These are phyloP conservation scores for Crithidia acanthocephali DNA, from an alignment of 208 protist species.

Conservation along the genomic window DNA sequence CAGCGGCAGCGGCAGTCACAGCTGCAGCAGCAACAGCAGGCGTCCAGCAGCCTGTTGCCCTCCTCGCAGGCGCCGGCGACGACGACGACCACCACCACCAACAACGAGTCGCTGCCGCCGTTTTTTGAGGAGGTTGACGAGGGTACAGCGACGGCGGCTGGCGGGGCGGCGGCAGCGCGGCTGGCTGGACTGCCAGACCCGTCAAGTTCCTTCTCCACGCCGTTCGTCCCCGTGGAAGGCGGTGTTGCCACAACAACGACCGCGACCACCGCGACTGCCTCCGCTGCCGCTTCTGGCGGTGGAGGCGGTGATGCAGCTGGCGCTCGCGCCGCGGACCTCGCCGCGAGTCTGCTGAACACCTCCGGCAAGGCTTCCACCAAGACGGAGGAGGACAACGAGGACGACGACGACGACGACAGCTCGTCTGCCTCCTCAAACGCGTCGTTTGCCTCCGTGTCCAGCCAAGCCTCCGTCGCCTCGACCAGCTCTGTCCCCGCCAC, in stretches of 20 bases:
- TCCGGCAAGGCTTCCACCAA: background rate
- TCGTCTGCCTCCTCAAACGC: conserved; percentile 11
- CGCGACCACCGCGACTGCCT: background rate
- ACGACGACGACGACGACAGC: conserved; percentile 17
- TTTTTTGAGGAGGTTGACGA: conserved; percentile 4
- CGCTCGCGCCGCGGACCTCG: background rate
- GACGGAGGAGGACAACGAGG: conserved; percentile 1
- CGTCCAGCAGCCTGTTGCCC: background rate
- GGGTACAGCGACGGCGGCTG: background rate
- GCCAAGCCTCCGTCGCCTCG: conserved; percentile 19
- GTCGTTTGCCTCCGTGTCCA: conserved; percentile 7
- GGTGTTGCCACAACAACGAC: background rate
- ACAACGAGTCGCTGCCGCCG: background rate
- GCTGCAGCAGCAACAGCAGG: background rate
- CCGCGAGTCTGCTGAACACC: background rate
- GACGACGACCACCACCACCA: background rate
- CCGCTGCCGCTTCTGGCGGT: too few relatives aligned
- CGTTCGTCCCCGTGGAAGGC: background rate
- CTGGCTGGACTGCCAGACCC: background rate
- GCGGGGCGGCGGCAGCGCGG: background rate
- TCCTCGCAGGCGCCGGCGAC: background rate
- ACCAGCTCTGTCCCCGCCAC: background rate
- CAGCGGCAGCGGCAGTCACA: background rate
- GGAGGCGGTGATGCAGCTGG: too few relatives aligned
- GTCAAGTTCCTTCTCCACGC: background rate